Evolutionary conservation across 495 filamentous ascomycete species (phyloP).

Genomic region (Neurospora sp.): DNA sequence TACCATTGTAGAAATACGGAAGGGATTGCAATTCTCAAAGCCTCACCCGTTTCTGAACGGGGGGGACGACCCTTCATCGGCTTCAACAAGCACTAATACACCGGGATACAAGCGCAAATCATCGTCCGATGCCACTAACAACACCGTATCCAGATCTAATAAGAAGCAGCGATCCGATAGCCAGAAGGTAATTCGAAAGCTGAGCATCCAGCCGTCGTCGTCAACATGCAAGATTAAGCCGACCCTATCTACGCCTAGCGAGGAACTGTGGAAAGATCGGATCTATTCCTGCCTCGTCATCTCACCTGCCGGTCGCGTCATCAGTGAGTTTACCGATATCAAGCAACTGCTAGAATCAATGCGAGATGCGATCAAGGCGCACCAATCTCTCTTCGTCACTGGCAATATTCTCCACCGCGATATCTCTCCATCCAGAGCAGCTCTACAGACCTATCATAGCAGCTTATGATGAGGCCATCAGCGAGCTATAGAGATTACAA

Average conservation of each 20-base stretch:
- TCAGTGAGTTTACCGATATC: background rate
- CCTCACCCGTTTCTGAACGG: background rate
- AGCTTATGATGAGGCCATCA: too few relatives aligned
- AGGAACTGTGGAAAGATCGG: background rate
- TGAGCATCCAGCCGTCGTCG: too few relatives aligned
- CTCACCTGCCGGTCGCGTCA: background rate
- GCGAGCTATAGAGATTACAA: background rate
- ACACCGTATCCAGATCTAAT: background rate
- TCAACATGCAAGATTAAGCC: too few relatives aligned
- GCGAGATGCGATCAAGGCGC: constrained; percentile 5
- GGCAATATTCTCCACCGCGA: constrained; percentile 31
- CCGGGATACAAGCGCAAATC: background rate
- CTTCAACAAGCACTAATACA: background rate
- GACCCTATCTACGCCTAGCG: background rate
- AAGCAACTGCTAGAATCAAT: background rate
- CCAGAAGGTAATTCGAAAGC: too few relatives aligned
- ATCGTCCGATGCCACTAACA: background rate
- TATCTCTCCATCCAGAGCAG: constrained; percentile 10
- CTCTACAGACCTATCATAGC: too few relatives aligned
- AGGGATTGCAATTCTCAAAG: background rate
- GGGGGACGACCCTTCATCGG: background rate
- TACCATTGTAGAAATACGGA: background rate
- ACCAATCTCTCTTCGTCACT: constrained; percentile 21
- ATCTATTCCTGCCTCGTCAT: background rate
- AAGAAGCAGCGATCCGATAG: too few relatives aligned